Percentiles rank a stretch among this genome's conserved stretches.
Conservation (phyloP, 2,329 filamentous ascomycete genomes). For the Fusarium praegraminearum region DNA sequence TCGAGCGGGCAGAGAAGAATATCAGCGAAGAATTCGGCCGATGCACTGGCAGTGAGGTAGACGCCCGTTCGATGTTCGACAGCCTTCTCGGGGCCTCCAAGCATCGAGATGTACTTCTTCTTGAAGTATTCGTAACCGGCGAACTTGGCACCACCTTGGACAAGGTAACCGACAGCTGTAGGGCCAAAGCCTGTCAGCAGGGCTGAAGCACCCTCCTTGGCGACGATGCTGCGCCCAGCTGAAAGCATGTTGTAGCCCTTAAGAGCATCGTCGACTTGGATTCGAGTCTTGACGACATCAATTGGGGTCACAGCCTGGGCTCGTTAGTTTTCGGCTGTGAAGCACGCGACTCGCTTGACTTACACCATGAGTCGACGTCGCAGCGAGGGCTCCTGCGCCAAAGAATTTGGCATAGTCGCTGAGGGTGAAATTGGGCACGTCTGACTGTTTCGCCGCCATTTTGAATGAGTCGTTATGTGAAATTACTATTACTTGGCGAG, state of each 20-base stretch:
- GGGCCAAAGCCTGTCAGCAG: constrained; percentile 87
- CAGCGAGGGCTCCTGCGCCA: constrained; percentile 64
- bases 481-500: constrained; percentile 11
- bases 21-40: constrained; percentile 79
- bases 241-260: constrained; percentile 88
- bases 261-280: constrained; percentile 87
- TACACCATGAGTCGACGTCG: constrained; percentile 65
- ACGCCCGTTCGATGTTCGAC: constrained; percentile 64
- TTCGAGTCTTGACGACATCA: constrained; percentile 87
- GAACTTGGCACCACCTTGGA: constrained; percentile 92
- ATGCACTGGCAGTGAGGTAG: constrained; percentile 79
- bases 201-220: constrained; percentile 81
- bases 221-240: constrained; percentile 81
- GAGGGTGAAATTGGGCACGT: constrained; percentile 56
- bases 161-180: constrained; percentile 87
- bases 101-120: constrained; percentile 80
- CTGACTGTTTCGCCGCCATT: constrained; percentile 45
- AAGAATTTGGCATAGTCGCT: constrained; percentile 66
- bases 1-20: constrained; percentile 91
- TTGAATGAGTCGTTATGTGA: constrained; percentile 5
- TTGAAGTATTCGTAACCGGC: constrained; percentile 96
- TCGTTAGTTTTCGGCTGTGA: constrained; percentile 36
- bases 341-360: constrained; percentile 37
- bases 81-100: constrained; percentile 65
- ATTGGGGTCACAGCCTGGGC: constrained; percentile 64